Evolutionary conservation across 2,329 filamentous ascomycete species (phyloP).

Genomic region (Fusarium burgessii): DNA sequence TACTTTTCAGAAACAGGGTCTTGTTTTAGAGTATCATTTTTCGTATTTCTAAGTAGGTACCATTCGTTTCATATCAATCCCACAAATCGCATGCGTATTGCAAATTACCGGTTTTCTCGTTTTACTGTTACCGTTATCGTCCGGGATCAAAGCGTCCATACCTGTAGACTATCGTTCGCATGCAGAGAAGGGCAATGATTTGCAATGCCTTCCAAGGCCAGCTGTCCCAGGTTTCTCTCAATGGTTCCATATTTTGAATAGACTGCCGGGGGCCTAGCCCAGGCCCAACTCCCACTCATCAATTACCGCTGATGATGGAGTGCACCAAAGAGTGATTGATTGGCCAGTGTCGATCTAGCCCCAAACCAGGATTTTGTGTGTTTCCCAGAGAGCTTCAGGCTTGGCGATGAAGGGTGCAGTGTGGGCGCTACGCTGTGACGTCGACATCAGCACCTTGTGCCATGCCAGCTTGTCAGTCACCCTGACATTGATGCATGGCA

Average conservation of each 20-base stretch:
- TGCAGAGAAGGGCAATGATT: constrained; percentile 12
- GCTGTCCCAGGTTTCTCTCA: constrained; percentile 1
- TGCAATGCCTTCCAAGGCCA: constrained; percentile 16
- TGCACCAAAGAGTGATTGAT: constrained; percentile 9
- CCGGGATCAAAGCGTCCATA: constrained; percentile 15
- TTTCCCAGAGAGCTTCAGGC: constrained; percentile 33
- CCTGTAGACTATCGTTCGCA: background rate
- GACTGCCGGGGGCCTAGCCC: constrained; percentile 9
- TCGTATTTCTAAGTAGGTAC: constrained; percentile 3
- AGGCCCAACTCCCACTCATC: constrained; percentile 1
- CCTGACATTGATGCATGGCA: constrained; percentile 24
- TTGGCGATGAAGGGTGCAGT: constrained; percentile 35
- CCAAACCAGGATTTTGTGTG: constrained; percentile 35
- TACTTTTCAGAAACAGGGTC: constrained; percentile 25
- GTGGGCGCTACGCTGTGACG: constrained; percentile 40
- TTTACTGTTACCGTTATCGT: constrained; percentile 19
- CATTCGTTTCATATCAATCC: constrained; percentile 19
- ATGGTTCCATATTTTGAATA: constrained; percentile 22
- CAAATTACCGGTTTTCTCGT: constrained; percentile 23
- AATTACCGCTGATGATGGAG: constrained; percentile 21
- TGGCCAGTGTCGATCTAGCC: constrained; percentile 33
- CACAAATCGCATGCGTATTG: constrained; percentile 3
- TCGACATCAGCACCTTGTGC: constrained; percentile 38
- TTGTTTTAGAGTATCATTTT: constrained; percentile 16
- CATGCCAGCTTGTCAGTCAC: constrained; percentile 22